Percentiles rank a stretch among this genome's conserved stretches.
Evolutionary conservation across 208 protist genomes (phyloP).

Genomic region (Leishmania turanica): DNA sequence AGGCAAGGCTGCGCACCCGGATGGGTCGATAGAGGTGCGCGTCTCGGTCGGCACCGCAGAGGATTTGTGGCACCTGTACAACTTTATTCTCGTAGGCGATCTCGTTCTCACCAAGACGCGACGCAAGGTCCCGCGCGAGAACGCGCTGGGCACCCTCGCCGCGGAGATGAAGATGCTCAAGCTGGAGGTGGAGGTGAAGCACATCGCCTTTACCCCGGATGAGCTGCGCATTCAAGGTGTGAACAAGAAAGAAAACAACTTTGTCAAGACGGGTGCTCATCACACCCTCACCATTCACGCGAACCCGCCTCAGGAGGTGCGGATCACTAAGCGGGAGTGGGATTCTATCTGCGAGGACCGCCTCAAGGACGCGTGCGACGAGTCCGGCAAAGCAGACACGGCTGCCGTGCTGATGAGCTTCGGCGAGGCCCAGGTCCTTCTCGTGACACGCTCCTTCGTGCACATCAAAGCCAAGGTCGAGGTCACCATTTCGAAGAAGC

Average conservation of each 20-base stretch:
- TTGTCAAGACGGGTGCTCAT: slow-evolving; percentile 91
- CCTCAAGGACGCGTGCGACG: slow-evolving; percentile 79
- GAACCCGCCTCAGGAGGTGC: slow-evolving; percentile 89
- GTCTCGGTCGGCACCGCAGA: slow-evolving; percentile 88
- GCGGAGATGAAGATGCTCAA: slow-evolving; percentile 67
- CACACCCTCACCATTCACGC: slow-evolving; percentile 95
- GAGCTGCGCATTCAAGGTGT: slow-evolving; percentile 87
- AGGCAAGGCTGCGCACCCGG: slow-evolving; percentile 41
- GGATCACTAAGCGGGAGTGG: slow-evolving; percentile 93
- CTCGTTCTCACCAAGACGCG: slow-evolving; percentile 68
- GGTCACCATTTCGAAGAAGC: slow-evolving; percentile 86
- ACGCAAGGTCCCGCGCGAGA: slow-evolving; percentile 79
- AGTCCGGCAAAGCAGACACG: slow-evolving; percentile 80
- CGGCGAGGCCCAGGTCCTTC: slow-evolving; percentile 91
- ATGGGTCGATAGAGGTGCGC: slow-evolving; percentile 90
- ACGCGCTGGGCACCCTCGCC: slow-evolving; percentile 38
- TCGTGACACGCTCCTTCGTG: slow-evolving; percentile 94
- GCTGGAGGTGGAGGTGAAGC: slow-evolving; percentile 56
- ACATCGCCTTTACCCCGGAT: slow-evolving; percentile 74
- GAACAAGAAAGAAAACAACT: slow-evolving; percentile 85
- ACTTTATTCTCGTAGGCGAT: slow-evolving; percentile 93
- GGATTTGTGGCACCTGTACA: slow-evolving; percentile 98
- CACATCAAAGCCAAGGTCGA: slow-evolving; percentile 91
- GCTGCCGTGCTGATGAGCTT: slow-evolving; percentile 96
- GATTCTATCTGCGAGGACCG: slow-evolving; percentile 65